A percentile compares a stretch with the other conserved stretches of the same genome.
phyloP scores from a whole-genome alignment of 83 land plant genomes.

The Picea mariana region DNA sequence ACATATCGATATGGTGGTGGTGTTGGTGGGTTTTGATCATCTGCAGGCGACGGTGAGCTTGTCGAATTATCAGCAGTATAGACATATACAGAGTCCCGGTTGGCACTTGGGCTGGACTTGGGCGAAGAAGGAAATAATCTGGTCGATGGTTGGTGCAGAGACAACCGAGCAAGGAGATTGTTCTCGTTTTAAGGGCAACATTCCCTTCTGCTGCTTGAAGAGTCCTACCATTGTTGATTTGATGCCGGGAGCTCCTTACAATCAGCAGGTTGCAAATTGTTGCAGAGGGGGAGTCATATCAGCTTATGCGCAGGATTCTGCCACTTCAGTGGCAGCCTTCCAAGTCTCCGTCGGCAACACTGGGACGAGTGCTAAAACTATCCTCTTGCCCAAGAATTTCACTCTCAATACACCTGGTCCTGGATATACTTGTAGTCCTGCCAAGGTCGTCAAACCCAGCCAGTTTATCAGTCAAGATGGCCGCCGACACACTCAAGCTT shows the following conservation, averaged over 20 bases:
- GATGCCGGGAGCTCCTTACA: constrained; percentile 55
- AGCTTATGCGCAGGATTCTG: constrained; percentile 41
- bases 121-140: constrained; percentile 55
- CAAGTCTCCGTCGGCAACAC: constrained; percentile 58
- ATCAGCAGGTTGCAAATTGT: constrained; percentile 49
- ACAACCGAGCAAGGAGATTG: constrained; percentile 62
- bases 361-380: constrained; percentile 69
- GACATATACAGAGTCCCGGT: constrained; percentile 57
- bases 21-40: not conserved
- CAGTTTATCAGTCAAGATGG: constrained; percentile 43
- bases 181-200: constrained; percentile 37
- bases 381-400: constrained; percentile 58
- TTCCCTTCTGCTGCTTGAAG: constrained; percentile 54
- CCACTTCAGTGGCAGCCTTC: constrained; percentile 40
- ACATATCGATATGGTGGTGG: not conserved
- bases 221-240: constrained; percentile 46
- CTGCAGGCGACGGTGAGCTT: constrained; percentile 48
- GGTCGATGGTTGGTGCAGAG: constrained; percentile 61
- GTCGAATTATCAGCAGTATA: constrained; percentile 54
- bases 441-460: constrained; percentile 50
- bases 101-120: constrained; percentile 62
- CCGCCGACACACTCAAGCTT: constrained; percentile 60
- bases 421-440: constrained; percentile 65
- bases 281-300: constrained; percentile 57
- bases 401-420: constrained; percentile 49